Evolutionary conservation across 2,329 filamentous ascomycete genomes (phyloP), one percentile per base, ranked within the genome.

Genomic region (Colletotrichum abscissum): DNA sequence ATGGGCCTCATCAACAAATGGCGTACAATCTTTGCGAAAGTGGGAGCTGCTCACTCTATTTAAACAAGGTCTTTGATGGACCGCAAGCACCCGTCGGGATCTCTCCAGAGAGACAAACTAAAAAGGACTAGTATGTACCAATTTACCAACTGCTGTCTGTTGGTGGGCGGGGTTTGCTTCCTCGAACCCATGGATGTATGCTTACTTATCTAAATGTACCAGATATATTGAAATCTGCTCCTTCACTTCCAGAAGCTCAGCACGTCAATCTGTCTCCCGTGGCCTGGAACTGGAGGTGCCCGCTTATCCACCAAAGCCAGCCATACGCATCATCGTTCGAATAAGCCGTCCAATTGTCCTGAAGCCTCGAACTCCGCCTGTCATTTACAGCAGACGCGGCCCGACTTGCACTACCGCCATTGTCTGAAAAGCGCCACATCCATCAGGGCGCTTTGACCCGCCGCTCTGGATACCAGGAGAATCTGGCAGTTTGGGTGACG

Each of bases 371-470:
- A 35, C 46, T 55, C 49, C 30, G 62, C 30, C 49, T 26, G 49
- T 38, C n/a, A 12, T 65, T 30, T n/a, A 24, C 16, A 28, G 52
- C 22, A 30, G 12, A 24, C 7, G 63, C 49, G 22, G 49, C 30
- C 22, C 49, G 49, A 42, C 26, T 65, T 55, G 63, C 33, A 22
- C 30, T 16, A 30, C 33, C 7, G 42, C 22, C 11, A 19, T 46
- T 11, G 4, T 28, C 22, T 30, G 11, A 28, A 26, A 9, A 16
- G 4, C 28, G 52, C 14, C 11, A 54, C 62, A 55, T 52, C 46
- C 55, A 55, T 19, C n/a, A 24, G n/a, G 28, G 35, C 68, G 68
- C 68, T 71, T 71, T 71, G 63, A 67, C 68, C 68, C 55, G 33
- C 30, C 24, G 14, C 56, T 67, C 63, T 55, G 63, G 68, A 49